phyloP scores from a whole-genome alignment of 345 rosid species.

The Salix udensis region DNA sequence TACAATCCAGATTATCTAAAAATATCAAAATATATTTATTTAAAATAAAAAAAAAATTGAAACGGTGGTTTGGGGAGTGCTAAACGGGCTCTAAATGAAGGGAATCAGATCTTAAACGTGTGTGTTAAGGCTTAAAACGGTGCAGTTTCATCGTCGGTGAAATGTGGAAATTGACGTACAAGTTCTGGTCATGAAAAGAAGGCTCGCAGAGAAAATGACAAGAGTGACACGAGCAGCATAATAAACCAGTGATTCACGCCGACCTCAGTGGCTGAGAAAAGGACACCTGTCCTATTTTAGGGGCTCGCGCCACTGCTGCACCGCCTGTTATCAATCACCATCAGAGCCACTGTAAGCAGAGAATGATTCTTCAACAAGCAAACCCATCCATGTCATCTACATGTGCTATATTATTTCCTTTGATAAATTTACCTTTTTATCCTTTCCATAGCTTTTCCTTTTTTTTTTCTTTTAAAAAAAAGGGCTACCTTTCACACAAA shows the following conservation, averaged over 20 bases:
- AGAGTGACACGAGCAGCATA: background rate
- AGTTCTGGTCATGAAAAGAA: background rate
- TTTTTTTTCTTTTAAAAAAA: too few species aligned
- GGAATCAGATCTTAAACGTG: too few species aligned
- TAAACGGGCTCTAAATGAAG: too few species aligned
- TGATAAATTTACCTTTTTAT: background rate
- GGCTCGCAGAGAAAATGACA: background rate
- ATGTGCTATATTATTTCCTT: background rate
- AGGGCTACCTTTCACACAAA: background rate
- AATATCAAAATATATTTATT: too few species aligned
- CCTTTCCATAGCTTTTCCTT: background rate
- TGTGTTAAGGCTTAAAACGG: background rate
- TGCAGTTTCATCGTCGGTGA: slow-evolving; percentile 9
- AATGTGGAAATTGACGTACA: background rate
- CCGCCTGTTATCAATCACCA: background rate
- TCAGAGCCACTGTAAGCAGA: background rate
- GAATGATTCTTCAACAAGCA: background rate
- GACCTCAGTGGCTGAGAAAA: background rate
- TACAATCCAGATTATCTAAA: too few species aligned
- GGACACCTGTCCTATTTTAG: background rate
- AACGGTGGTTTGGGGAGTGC: too few species aligned
- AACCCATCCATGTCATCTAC: background rate
- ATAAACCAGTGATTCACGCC: slow-evolving; percentile 1
- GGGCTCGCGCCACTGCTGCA: background rate
- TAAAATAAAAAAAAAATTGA: too few species aligned